Conservation (phyloP, 2,329 filamentous ascomycete genomes). For the Pseudogymnoascus pannorum region DNA sequence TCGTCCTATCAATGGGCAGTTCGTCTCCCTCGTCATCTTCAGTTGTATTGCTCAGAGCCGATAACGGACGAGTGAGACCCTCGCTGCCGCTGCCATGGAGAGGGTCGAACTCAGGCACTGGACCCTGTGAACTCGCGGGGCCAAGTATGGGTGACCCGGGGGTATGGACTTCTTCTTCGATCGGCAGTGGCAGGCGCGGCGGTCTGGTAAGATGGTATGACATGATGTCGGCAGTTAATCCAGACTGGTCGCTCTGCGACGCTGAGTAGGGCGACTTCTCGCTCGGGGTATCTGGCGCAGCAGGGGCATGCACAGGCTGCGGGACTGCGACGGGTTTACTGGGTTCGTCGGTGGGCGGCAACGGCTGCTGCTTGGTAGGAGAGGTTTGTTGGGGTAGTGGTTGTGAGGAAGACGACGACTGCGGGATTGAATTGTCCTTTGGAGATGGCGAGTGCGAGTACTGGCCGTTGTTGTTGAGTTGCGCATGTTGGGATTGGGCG, state of each 20-base stretch:
- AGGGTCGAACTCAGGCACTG: conserved; percentile 31
- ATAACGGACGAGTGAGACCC: conserved; percentile 44
- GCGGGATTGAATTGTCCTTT: background rate
- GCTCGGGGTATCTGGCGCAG: conserved; percentile 27
- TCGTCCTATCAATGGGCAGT: conserved; percentile 64
- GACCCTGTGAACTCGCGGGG: conserved; percentile 47
- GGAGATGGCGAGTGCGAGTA: conserved; percentile 5
- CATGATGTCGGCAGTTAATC: conserved; percentile 44
- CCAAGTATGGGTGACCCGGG: conserved; percentile 85
- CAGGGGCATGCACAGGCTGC: conserved; percentile 15
- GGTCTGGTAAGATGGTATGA: conserved; percentile 61
- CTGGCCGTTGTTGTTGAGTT: conserved; percentile 11
- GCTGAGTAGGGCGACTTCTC: conserved; percentile 20
- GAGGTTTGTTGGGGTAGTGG: background rate
- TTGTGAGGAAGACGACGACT: background rate
- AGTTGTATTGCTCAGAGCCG: conserved; percentile 53
- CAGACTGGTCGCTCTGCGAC: conserved; percentile 41
- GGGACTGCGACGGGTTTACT: conserved; percentile 53
- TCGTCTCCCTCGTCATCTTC: conserved; percentile 82
- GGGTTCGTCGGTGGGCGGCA: conserved; percentile 30
- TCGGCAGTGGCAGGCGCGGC: conserved; percentile 82
- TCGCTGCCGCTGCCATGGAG: conserved; percentile 42
- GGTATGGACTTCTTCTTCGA: conserved; percentile 83
- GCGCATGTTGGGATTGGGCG: conserved; percentile 14
- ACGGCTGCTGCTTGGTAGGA: background rate